A percentile compares a stretch with the other conserved stretches of the same genome.
Evolutionary conservation across 2,329 filamentous ascomycete genomes (phyloP).

Genomic region (Salinomyces thailandicus): DNA sequence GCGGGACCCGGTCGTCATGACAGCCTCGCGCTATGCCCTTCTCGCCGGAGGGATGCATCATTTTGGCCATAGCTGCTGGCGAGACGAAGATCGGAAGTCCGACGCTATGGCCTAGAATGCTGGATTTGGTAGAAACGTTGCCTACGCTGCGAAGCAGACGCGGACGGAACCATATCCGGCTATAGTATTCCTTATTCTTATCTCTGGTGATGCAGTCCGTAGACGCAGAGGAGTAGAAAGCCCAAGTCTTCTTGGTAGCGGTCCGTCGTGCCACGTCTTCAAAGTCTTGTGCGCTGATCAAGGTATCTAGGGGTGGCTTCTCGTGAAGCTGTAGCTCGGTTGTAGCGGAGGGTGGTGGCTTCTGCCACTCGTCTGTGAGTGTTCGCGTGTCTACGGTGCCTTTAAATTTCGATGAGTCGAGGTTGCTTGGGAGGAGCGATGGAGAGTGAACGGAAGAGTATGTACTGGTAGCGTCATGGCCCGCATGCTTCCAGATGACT

Average conservation of each 20-base stretch:
- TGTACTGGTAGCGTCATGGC: slow-evolving; percentile 43
- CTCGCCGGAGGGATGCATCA: slow-evolving; percentile 30
- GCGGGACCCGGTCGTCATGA: slow-evolving; percentile 17
- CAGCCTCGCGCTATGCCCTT: slow-evolving; percentile 26
- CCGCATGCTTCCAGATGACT: slow-evolving; percentile 43
- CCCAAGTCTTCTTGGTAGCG: slow-evolving; percentile 31
- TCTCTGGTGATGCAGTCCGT: slow-evolving; percentile 40
- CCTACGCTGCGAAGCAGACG: slow-evolving; percentile 34
- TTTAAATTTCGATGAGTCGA: slow-evolving; percentile 34
- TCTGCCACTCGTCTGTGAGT: slow-evolving; percentile 19
- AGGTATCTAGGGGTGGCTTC: slow-evolving; percentile 37
- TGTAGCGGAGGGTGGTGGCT: slow-evolving; percentile 22
- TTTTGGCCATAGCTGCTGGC: slow-evolving; percentile 28
- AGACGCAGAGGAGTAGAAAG: slow-evolving; percentile 41
- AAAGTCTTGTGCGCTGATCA: slow-evolving; percentile 40
- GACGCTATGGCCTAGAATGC: slow-evolving; percentile 24
- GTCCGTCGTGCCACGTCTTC: slow-evolving; percentile 30
- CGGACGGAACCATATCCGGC: slow-evolving; percentile 39
- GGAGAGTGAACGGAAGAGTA: slow-evolving; percentile 44
- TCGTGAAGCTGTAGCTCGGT: slow-evolving; percentile 22
- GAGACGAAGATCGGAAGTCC: slow-evolving; percentile 29
- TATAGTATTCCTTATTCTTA: slow-evolving; percentile 33
- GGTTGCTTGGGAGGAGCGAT: slow-evolving; percentile 31
- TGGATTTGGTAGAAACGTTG: slow-evolving; percentile 24
- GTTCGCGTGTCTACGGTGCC: slow-evolving; percentile 23